Conservation (phyloP, 2,329 filamentous ascomycete genomes). For the Fusarium circinatum region DNA sequence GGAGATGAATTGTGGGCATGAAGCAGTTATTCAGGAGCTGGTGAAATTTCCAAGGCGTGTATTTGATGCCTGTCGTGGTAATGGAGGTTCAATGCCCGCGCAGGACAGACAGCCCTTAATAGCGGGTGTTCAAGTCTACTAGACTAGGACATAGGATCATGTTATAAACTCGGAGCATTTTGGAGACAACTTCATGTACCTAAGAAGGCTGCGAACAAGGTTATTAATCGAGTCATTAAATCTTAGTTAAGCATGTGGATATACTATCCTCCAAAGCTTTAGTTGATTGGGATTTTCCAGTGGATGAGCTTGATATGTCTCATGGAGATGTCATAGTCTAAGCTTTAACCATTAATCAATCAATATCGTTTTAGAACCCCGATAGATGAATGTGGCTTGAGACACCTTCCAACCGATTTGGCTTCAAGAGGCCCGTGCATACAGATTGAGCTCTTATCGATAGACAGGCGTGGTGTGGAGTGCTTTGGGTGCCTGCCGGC, state of each 20-base stretch:
- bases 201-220: accelerated
- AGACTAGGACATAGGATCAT: not conserved
- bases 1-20: conserved; percentile 32
- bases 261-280: not conserved
- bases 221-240: not conserved
- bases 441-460: conserved; percentile 37
- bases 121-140: not conserved
- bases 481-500: not conserved
- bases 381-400: conserved; percentile 35
- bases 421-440: conserved; percentile 6
- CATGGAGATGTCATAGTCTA: not conserved
- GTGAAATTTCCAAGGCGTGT: conserved; percentile 31
- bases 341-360: not conserved
- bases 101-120: not conserved
- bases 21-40: conserved; percentile 24
- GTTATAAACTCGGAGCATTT: not conserved
- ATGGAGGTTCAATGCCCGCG: not conserved
- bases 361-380: conserved; percentile 4
- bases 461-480: conserved; percentile 16
- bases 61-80: conserved; percentile 10
- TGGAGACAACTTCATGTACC: no score
- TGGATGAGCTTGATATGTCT: not conserved
- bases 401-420: not conserved
- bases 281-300: not conserved
- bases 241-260: not conserved